Evolutionary conservation across 805 yeast genomes (phyloP), one percentile per base, ranked within the genome.

Genomic region (Danielia reshetovae): DNA sequence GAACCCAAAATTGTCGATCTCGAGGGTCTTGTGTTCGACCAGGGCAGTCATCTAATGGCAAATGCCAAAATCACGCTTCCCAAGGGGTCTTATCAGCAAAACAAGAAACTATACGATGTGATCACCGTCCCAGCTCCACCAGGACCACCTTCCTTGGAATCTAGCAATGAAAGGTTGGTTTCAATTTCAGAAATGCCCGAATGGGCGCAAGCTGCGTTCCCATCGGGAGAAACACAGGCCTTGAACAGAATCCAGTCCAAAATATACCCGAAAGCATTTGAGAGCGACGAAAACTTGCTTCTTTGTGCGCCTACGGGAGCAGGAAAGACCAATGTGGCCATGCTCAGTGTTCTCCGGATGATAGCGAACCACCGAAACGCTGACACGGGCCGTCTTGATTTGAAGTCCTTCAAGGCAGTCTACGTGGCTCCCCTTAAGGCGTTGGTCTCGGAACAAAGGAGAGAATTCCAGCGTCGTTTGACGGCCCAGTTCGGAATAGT

Each of bases 261-360:
- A 41, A 87, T 89, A 0, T 86, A 61, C 44, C 93, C 93, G 1
- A 53, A 66, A n/a, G 96, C 95, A 0, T 85, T 90, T 44, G 51
- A 70, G 4, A 61, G 74, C 1, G 93, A 85, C 51, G 70, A 71
- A 4, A 90, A 89, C 49, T 55, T 93, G 25, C 62, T 90, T 12
- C 65, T 90, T 47, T 90, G 97, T 71, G 97, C 98, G 1, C 98
- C 98, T 5, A 90, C 98, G 0, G 98, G 98, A 65, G 96, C 96
- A 2, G 98, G 98, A 64, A 90, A 90, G 56, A 90, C 98, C 15
- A 93, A 93, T 55, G 96, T 93, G 18, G 99, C 99, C 0, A 76
- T 93, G 80, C 60, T 93, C 29, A 68, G 96, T 0, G 70, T 85
- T 4, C 63, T 89, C n/a, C 62, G 81, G 31, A 66, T 83, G 0